These are phyloP conservation scores for Hansfordia pulvinata DNA, from an alignment of 2,329 filamentous ascomycete species.

Conservation along the genomic window DNA sequence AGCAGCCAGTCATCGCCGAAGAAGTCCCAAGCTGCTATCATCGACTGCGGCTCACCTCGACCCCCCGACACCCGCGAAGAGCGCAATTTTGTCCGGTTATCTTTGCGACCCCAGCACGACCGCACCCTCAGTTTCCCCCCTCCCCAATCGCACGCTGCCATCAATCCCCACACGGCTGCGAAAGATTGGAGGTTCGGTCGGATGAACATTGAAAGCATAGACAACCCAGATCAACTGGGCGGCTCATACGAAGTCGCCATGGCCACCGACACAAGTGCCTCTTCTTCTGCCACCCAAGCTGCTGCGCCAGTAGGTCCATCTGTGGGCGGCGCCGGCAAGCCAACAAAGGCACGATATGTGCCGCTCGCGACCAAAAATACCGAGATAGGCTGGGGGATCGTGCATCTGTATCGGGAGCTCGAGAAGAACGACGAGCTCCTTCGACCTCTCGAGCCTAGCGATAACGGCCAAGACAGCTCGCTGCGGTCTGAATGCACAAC, in stretches of 20 bases:
- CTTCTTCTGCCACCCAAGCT: slow-evolving; percentile 30
- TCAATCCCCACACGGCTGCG: slow-evolving; percentile 33
- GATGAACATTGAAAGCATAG: slow-evolving; percentile 70
- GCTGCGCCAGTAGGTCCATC: slow-evolving; percentile 40
- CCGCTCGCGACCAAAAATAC: slow-evolving; percentile 59
- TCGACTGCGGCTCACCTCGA: slow-evolving; percentile 34
- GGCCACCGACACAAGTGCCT: slow-evolving; percentile 15
- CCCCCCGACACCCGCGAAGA: slow-evolving; percentile 16
- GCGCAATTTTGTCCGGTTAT: slow-evolving; percentile 22
- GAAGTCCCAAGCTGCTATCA: slow-evolving; percentile 18
- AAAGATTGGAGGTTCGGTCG: slow-evolving; percentile 71
- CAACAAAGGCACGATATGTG: slow-evolving; percentile 71
- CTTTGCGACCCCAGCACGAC: slow-evolving; percentile 25
- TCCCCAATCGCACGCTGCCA: slow-evolving; percentile 26
- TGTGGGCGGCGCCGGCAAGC: slow-evolving; percentile 48
- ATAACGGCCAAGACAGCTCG: too few species aligned
- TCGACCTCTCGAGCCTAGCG: slow-evolving; percentile 27
- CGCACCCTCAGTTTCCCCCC: slow-evolving; percentile 26
- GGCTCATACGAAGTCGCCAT: slow-evolving; percentile 32
- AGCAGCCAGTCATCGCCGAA: slow-evolving; percentile 5
- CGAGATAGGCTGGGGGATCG: slow-evolving; percentile 80
- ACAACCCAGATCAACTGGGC: too few species aligned
- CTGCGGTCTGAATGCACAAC: too few species aligned
- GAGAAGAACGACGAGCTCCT: slow-evolving; percentile 53
- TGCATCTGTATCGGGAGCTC: slow-evolving; percentile 83